These are phyloP conservation scores for Laburnicola sp. DNA, from an alignment of 2,329 filamentous ascomycete species.

Conservation along the genomic window DNA sequence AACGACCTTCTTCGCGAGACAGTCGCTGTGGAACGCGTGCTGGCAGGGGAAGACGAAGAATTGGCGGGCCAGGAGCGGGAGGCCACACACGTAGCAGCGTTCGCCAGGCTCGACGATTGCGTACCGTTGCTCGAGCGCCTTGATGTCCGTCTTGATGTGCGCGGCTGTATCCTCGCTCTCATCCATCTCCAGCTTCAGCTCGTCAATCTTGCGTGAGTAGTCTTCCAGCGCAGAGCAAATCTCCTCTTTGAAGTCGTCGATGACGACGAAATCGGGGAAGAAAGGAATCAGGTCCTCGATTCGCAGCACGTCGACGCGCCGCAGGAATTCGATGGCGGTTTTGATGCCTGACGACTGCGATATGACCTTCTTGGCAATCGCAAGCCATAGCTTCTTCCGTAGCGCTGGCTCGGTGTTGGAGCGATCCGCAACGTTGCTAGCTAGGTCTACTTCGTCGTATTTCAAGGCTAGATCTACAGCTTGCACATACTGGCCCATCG, in stretches of 20 bases:
- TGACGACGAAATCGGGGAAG: conserved; percentile 97
- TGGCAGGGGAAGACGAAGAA: conserved; percentile 99
- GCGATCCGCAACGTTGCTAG: conserved; percentile 83
- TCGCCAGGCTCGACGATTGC: conserved; percentile 97
- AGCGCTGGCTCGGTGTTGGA: conserved; percentile 76
- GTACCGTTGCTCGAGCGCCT: conserved; percentile 81
- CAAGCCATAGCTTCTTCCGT: conserved; percentile 93
- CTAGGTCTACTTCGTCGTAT: conserved; percentile 86
- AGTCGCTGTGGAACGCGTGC: conserved; percentile 96
- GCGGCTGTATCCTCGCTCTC: conserved; percentile 84
- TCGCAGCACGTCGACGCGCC: conserved; percentile 84
- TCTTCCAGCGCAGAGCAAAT: conserved; percentile 93
- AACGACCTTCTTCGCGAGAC: conserved; percentile 81
- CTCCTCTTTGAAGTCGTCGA: conserved; percentile 98
- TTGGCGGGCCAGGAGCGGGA: conserved; percentile 84
- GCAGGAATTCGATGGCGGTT: conserved; percentile 84
- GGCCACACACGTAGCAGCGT: conserved; percentile 83
- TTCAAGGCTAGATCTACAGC: conserved; percentile 91
- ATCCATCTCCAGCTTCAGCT: conserved; percentile 91
- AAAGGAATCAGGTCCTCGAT: conserved; percentile 98
- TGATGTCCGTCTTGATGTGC: conserved; percentile 89
- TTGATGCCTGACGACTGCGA: conserved; percentile 82
- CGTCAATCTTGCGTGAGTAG: conserved; percentile 88
- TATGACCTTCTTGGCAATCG: conserved; percentile 93
- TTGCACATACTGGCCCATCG: conserved; percentile 91